Evolutionary conservation across 495 filamentous ascomycete species (phyloP), one percentile per base, ranked within the genome.

Genomic region (Penicillium steckii): DNA sequence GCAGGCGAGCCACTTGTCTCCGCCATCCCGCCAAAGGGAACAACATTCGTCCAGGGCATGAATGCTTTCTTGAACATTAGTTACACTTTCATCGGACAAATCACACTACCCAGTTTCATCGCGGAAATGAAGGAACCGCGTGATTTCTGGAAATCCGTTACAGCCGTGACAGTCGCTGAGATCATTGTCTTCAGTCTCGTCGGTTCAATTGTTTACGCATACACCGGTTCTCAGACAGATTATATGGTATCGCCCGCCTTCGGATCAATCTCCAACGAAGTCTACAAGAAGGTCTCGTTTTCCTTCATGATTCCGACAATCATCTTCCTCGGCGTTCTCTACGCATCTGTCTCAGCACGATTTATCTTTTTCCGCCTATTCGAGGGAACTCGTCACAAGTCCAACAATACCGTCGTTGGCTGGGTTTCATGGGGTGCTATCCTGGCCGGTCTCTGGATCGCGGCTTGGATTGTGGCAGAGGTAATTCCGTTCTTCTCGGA

Each of bases 21-120:
- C 1, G 81, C 81, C 3, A 59, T 90, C 32, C 88, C 90, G 0
- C 65, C 81, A n/a, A 67, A 72, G 2, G 80, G 82, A n/a, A 92
- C 89, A 0, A 86, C 86, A 1, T 94, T 91, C 50, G 87, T 95
- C 13, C 72, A 74, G 4, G 90, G 86, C 7, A 80, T 93, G 70
- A 89, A 80, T 43, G 90, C 90, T 2, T 94, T 94, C 71, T 71
- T 95, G 56, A 95, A 95, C 67, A 95, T 95, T 62, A 84, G 81
- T 68, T 95, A 94, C 68, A 95, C 90, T 6, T 94, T 95, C 69
- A 94, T 95, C 56, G 90, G 90, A 3, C 90, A 95, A 65, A 95
- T 95, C 66, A 95, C 90, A 0, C 76, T 95, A 21, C 90, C 90
- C 2, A 89, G 85, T 59, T 95, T 95, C 74, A 95, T 95, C 55